Percentiles rank a stretch among this genome's conserved stretches.
These are phyloP conservation scores for Cinchona pubescens DNA, from an alignment of 257 asterid species.

Conservation along the genomic window DNA sequence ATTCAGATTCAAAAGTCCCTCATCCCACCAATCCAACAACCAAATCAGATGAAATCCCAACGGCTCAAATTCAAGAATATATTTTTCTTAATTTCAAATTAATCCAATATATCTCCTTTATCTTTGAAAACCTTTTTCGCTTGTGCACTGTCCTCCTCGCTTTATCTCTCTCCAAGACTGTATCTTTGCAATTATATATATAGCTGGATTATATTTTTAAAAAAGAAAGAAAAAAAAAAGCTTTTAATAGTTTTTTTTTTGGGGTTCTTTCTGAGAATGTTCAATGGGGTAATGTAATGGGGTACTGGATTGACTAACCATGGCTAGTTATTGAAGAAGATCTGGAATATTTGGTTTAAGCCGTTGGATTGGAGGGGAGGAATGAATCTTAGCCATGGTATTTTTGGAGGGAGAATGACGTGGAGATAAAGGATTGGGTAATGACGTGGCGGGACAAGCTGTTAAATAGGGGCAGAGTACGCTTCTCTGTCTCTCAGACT, in stretches of 20 bases:
- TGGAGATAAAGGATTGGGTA: slow-evolving; percentile 48
- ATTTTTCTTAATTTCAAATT: too few species aligned
- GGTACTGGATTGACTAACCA: slow-evolving; percentile 28
- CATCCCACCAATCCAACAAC: slow-evolving; percentile 15
- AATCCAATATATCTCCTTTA: neutral
- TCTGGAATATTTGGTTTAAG: slow-evolving; percentile 38
- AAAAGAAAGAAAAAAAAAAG: too few species aligned
- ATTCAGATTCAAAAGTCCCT: slow-evolving; percentile 40
- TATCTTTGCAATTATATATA: neutral
- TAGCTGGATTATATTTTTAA: slow-evolving; percentile 14
- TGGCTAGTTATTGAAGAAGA: slow-evolving; percentile 32
- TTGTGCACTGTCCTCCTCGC: slow-evolving; percentile 15
- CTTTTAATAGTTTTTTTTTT: neutral
- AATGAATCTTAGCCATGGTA: slow-evolving; percentile 13
- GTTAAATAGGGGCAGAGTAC: neutral
- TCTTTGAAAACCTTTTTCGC: neutral
- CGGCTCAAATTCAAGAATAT: slow-evolving; percentile 39
- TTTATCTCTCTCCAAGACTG: neutral
- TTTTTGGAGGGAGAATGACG: slow-evolving; percentile 22
- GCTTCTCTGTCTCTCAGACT: too few species aligned
- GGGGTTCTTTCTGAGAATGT: slow-evolving; percentile 2
- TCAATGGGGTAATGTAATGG: slow-evolving; percentile 22
- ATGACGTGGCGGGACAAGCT: slow-evolving; percentile 42
- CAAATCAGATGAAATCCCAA: slow-evolving; percentile 20
- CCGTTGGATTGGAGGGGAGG: slow-evolving; percentile 37